These are phyloP conservation scores for Gyromitra esculenta DNA, from an alignment of 2,329 filamentous ascomycete species.

Conservation along the genomic window DNA sequence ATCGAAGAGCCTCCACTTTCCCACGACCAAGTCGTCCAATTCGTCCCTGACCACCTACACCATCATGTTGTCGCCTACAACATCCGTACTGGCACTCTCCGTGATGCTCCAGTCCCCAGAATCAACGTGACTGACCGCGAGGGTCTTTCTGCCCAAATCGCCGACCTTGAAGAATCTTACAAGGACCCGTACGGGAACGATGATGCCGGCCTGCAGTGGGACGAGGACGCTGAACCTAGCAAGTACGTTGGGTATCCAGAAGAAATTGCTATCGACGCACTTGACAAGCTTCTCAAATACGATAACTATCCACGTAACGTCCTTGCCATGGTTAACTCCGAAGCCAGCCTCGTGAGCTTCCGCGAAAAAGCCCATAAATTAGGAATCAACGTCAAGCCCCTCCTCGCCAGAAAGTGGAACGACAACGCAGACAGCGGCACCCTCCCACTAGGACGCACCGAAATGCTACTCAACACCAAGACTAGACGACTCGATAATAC, in stretches of 20 bases:
- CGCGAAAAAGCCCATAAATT: constrained; percentile 14
- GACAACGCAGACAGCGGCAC: constrained; percentile 11
- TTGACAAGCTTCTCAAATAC: constrained; percentile 54
- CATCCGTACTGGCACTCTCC: constrained; percentile 40
- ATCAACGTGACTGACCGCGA: background rate
- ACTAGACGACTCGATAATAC: background rate
- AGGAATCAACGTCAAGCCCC: constrained; percentile 36
- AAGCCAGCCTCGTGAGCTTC: constrained; percentile 3
- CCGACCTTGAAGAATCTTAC: background rate
- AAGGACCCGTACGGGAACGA: background rate
- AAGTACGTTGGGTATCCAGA: constrained; percentile 45
- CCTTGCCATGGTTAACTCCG: constrained; percentile 44
- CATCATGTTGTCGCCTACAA: constrained; percentile 54
- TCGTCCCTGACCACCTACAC: constrained; percentile 46
- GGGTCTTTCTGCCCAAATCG: constrained; percentile 12
- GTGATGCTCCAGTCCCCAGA: constrained; percentile 49
- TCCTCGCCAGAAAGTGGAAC: constrained; percentile 47
- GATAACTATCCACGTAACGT: constrained; percentile 57
- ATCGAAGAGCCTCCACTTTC: constrained; percentile 36
- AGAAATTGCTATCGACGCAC: constrained; percentile 44
- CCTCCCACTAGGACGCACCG: constrained; percentile 49
- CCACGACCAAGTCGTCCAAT: constrained; percentile 13
- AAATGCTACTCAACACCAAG: constrained; percentile 35
- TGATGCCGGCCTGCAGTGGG: constrained; percentile 5
- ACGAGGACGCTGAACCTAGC: background rate